Evolutionary conservation across 805 yeast species (phyloP), one percentile per base, ranked within the genome.

Genomic region (Candida argentea): DNA sequence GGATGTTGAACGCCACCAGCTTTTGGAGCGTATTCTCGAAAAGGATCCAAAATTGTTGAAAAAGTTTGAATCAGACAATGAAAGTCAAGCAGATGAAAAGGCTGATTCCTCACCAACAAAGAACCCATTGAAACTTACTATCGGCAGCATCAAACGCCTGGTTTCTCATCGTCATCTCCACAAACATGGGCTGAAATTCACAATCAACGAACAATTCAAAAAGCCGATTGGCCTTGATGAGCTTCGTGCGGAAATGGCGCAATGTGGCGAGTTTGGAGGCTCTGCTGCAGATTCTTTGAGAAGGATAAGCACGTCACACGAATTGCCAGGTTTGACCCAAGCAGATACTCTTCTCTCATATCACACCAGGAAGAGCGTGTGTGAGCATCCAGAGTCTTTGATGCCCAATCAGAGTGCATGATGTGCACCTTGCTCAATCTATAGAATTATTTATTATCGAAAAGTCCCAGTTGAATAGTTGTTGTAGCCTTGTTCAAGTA

Each of bases 271-370:
- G 35, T 54, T 52, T 30, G 43, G 44, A 24, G 44, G 57, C 9
- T 47, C 55, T n/a, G 45, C 49, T 2, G 36, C 58, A 26, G 47
- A 42, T 26, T 61, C 66, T 2, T 46, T 65, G 27, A 57, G 57
- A 13, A 47, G 69, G 37, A 51, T 65, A 18, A 43, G 50, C 24
- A 60, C 72, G 4, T 55, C 68, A 4, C 71, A 65, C 32, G 66
- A 62, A 16, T 44, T 67, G 22, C 70, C 70, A 0, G 73, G 73
- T 6, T 50, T 67, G 28, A 58, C 68, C 2, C 66, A 62, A 31
- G 73, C 72, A 5, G 70, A 64, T 39, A 59, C 66, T 4, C 51
- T 67, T 27, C 43, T 67, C 28, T 54, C 63, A 8, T 59, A 57
- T 32, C 67, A 62, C 34, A 52, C 62, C 5, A 44, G 67, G 35